Conservation (phyloP, 179 eudicot genomes). For the Nepenthes alata region DNA sequence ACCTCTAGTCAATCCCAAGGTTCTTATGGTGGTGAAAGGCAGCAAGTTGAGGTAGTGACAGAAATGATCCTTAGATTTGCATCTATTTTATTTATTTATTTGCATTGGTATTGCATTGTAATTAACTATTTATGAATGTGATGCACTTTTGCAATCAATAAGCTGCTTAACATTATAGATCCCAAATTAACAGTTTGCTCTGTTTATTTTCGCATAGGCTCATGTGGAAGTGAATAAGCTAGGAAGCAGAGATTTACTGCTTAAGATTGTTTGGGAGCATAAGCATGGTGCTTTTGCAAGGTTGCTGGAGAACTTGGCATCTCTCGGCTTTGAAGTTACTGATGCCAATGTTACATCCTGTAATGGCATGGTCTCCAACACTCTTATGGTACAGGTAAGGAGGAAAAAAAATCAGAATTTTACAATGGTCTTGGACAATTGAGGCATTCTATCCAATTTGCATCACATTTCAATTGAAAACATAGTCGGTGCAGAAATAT, state of each 20-base stretch:
- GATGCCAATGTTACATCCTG: constrained; percentile 49
- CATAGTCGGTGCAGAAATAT: background rate
- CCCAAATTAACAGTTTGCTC: background rate
- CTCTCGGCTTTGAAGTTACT: constrained; percentile 34
- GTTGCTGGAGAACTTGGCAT: constrained; percentile 40
- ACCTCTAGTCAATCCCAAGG: background rate
- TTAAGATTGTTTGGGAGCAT: constrained; percentile 27
- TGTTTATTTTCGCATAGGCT: constrained; percentile 18
- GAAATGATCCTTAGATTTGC: background rate
- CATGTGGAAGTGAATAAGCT: constrained; percentile 52
- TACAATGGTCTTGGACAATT: background rate
- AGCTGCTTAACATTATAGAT: too few species aligned
- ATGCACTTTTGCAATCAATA: too few species aligned
- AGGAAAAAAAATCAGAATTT: background rate
- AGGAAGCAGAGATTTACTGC: constrained; percentile 32
- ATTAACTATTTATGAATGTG: too few species aligned
- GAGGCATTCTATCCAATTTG: too few species aligned
- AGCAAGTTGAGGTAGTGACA: constrained; percentile 23
- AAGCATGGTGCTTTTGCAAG: constrained; percentile 35
- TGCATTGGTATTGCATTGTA: too few species aligned
- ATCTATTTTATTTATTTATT: background rate
- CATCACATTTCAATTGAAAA: background rate
- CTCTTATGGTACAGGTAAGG: constrained; percentile 49
- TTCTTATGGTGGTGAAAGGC: constrained; percentile 7
- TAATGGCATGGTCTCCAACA: constrained; percentile 38